Percentiles rank a stretch among this genome's conserved stretches.
phyloP scores from a whole-genome alignment of 768 basidiomycete genomes.

The Kwoniella sp. region DNA sequence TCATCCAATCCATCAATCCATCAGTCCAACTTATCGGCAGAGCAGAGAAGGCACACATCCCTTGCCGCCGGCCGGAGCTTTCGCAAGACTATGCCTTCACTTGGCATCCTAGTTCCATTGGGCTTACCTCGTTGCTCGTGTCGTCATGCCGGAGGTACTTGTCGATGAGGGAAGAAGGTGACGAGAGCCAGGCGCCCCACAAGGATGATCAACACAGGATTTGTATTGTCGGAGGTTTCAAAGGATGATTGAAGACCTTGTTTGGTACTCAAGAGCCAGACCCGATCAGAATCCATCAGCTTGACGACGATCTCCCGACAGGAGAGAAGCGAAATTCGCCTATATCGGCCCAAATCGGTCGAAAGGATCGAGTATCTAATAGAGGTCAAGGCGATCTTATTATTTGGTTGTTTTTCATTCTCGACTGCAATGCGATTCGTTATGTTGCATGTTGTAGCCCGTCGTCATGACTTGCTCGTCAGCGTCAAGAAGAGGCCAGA shows the following conservation, averaged over 20 bases:
- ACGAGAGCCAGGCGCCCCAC: neutral
- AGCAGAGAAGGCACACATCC: neutral
- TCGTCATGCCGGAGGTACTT: too few relatives aligned
- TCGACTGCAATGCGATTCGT: too few relatives aligned
- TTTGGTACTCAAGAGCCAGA: neutral
- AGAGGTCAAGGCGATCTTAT: too few relatives aligned
- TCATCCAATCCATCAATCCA: neutral
- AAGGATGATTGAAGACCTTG: neutral
- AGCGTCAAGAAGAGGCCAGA: too few relatives aligned
- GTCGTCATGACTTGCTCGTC: too few relatives aligned
- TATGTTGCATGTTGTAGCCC: too few relatives aligned
- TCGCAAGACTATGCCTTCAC: neutral
- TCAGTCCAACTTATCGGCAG: neutral
- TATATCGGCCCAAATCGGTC: neutral
- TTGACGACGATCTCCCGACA: neutral
- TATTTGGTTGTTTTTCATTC: too few relatives aligned
- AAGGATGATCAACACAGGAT: too few relatives aligned
- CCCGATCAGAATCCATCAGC: neutral
- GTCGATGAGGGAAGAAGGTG: neutral
- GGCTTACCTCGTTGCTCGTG: too few relatives aligned
- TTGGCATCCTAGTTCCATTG: neutral
- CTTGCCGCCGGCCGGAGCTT: neutral
- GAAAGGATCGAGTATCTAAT: neutral
- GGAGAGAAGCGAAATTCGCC: neutral
- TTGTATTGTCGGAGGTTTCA: too few relatives aligned